These are phyloP conservation scores for Kwoniella sp. DNA, from an alignment of 768 basidiomycete genomes.

Conservation along the genomic window DNA sequence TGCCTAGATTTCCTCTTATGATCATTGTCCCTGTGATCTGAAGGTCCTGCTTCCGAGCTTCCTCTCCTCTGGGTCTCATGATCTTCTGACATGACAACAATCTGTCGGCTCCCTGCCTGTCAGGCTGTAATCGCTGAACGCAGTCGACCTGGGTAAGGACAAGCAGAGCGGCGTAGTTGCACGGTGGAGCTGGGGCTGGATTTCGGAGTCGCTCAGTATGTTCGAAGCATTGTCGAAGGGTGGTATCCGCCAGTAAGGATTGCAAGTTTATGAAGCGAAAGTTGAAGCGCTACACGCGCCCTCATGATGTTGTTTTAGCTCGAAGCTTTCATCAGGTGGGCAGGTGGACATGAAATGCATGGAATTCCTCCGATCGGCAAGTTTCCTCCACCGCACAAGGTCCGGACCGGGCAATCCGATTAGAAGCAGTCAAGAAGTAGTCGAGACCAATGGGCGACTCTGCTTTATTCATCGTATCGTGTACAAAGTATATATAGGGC, in stretches of 20 bases:
- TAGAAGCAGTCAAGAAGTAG: not conserved
- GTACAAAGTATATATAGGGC: not conserved
- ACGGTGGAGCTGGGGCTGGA: too few species aligned
- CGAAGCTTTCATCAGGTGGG: too few species aligned
- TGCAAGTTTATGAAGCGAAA: too few species aligned
- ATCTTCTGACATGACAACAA: not conserved
- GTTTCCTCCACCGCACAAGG: not conserved
- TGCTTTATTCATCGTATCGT: not conserved
- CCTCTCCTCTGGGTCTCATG: too few species aligned
- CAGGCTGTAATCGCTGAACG: too few species aligned
- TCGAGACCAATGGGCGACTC: not conserved
- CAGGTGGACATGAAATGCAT: not conserved
- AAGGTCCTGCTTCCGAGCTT: constrained; percentile 13
- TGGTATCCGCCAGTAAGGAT: too few species aligned
- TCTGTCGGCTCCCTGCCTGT: not conserved
- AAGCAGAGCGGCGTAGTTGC: too few species aligned
- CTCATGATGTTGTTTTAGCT: too few species aligned
- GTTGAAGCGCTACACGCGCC: too few species aligned
- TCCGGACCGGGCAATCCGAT: constrained; percentile 14
- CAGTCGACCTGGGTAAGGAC: too few species aligned
- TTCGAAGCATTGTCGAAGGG: too few species aligned
- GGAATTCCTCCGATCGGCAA: not conserved
- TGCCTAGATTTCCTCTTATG: constrained; percentile 20
- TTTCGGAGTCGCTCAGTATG: too few species aligned
- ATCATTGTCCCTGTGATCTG: not conserved